Evolutionary conservation across 2,329 filamentous ascomycete species (phyloP).

Genomic region (Fusarium siculi): DNA sequence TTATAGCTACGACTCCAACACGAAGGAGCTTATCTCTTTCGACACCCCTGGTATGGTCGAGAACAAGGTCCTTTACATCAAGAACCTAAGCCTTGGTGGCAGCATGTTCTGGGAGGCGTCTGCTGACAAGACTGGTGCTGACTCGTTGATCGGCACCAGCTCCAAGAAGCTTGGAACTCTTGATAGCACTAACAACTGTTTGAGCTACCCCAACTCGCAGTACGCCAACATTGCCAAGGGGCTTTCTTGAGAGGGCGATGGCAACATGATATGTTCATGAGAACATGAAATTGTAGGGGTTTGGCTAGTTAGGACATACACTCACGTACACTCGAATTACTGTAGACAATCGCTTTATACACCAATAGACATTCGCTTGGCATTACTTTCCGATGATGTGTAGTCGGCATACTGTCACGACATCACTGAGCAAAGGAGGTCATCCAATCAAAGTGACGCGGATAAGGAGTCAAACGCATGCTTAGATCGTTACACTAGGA

Average conservation of each 20-base stretch:
- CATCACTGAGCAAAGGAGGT: too few relatives aligned
- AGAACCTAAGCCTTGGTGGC: conserved; percentile 71
- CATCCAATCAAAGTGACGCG: too few relatives aligned
- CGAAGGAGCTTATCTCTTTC: conserved; percentile 75
- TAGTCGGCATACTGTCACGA: neutral
- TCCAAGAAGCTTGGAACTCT: conserved; percentile 54
- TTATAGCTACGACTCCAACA: conserved; percentile 73
- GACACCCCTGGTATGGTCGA: conserved; percentile 69
- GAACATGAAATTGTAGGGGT: neutral
- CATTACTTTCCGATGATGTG: neutral
- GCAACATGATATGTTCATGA: neutral
- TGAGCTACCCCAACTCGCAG: conserved; percentile 62
- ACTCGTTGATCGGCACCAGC: conserved; percentile 68
- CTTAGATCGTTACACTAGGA: fast-evolving
- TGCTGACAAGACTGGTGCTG: conserved; percentile 67
- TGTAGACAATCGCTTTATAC: neutral
- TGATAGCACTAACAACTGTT: conserved; percentile 58
- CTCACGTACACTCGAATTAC: neutral
- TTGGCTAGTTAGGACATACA: neutral
- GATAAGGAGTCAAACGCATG: neutral
- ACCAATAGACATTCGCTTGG: neutral
- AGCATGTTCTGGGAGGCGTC: conserved; percentile 89
- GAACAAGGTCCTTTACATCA: conserved; percentile 73
- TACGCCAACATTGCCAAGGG: conserved; percentile 61
- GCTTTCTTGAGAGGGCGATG: neutral